Percentiles rank a stretch among this genome's conserved stretches.
Conservation (phyloP, 2,329 filamentous ascomycete species). For the Microascus cirrosus region DNA sequence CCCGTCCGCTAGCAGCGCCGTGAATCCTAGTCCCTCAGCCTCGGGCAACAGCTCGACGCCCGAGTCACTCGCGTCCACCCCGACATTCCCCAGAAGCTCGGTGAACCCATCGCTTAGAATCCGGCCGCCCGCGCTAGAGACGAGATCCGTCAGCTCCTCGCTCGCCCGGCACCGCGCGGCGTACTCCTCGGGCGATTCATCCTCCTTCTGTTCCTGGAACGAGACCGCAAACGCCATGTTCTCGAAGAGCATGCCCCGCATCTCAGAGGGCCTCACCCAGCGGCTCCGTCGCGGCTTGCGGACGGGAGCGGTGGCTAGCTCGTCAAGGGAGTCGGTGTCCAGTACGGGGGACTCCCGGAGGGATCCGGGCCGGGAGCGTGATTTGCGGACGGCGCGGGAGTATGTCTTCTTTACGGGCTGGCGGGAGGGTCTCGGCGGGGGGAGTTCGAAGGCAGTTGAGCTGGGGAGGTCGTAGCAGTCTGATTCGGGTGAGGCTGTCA, state of each 20-base stretch:
- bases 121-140: conserved; percentile 59
- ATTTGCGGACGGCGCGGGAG: neutral
- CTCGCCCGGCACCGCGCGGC: conserved; percentile 24
- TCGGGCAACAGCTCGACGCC: conserved; percentile 40
- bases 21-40: conserved; percentile 55
- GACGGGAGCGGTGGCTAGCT: neutral
- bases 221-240: conserved; percentile 86
- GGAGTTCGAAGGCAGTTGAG: neutral
- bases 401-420: conserved; percentile 2
- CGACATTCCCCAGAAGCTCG: conserved; percentile 54
- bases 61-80: neutral
- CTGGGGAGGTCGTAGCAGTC: conserved; percentile 2
- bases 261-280: no score
- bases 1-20: conserved; percentile 73
- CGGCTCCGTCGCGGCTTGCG: neutral
- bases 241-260: conserved; percentile 41
- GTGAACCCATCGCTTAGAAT: conserved; percentile 70
- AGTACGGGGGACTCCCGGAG: conserved; percentile 19
- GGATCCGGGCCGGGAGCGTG: neutral
- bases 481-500: neutral
- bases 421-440: conserved; percentile 4
- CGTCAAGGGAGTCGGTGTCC: conserved; percentile 17
- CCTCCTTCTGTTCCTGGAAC: conserved; percentile 40
- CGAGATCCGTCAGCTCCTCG: conserved; percentile 44
- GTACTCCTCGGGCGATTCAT: conserved; percentile 41